Percentiles rank a stretch among this genome's conserved stretches.
These are phyloP conservation scores for Aulographum hederae DNA, from an alignment of 2,329 filamentous ascomycete species.

Conservation along the genomic window DNA sequence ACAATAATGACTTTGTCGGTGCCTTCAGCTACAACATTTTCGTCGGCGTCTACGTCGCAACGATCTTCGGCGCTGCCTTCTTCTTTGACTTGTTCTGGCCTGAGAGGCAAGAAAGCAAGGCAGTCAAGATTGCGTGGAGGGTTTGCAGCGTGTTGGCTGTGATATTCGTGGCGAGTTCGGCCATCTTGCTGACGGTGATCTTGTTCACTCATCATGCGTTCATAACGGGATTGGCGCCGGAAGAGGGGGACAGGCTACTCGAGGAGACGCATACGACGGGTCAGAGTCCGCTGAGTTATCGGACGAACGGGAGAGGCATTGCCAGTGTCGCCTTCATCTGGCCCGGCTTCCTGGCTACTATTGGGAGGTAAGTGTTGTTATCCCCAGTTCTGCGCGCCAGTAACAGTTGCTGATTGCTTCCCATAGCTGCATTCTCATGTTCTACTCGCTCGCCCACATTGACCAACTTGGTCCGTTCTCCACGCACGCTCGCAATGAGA, in stretches of 20 bases:
- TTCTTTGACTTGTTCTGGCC: constrained; percentile 47
- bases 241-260: constrained; percentile 12
- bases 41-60: constrained; percentile 36
- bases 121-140: constrained; percentile 36
- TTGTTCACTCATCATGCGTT: constrained; percentile 27
- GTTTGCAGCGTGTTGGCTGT: constrained; percentile 30
- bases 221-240: constrained; percentile 22
- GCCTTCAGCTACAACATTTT: constrained; percentile 40
- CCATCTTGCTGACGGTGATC: constrained; percentile 32
- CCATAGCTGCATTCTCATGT: constrained; percentile 20
- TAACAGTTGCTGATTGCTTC: not conserved
- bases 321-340: constrained; percentile 34
- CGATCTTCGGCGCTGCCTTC: constrained; percentile 39
- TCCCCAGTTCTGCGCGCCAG: not conserved
- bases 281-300: constrained; percentile 27
- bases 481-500: constrained; percentile 17
- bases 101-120: constrained; percentile 28
- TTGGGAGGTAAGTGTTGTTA: constrained; percentile 22
- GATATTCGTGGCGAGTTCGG: constrained; percentile 27
- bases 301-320: constrained; percentile 30
- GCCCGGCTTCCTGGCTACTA: constrained; percentile 30
- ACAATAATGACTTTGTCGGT: constrained; percentile 38
- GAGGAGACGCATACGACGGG: constrained; percentile 18
- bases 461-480: constrained; percentile 20
- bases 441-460: constrained; percentile 19